Percentiles rank a stretch among this genome's conserved stretches.
Evolutionary conservation across 768 basidiomycete species (phyloP).

Genomic region (Agrocybe pediades): DNA sequence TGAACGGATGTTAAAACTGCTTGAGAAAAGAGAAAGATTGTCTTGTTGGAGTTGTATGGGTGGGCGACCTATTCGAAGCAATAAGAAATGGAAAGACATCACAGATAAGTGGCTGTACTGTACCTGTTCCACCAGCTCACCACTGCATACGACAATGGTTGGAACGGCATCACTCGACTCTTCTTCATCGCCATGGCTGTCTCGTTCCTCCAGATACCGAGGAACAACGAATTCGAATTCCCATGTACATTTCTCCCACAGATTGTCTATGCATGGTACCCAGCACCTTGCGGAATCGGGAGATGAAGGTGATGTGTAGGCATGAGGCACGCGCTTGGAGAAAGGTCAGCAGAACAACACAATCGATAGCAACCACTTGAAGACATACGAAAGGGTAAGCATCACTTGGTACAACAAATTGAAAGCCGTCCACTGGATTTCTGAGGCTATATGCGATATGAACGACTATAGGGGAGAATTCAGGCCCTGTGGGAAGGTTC

Average conservation of each 20-base stretch:
- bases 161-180: constrained; percentile 65
- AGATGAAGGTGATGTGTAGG: constrained; percentile 84
- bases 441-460: constrained; percentile 81
- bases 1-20: constrained; percentile 89
- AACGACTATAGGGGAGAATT: constrained; percentile 76
- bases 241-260: constrained; percentile 98
- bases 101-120: constrained; percentile 19
- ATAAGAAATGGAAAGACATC: constrained; percentile 2
- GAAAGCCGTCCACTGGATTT: constrained; percentile 82
- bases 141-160: constrained; percentile 90
- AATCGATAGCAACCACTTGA: not conserved
- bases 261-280: constrained; percentile 95
- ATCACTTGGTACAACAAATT: constrained; percentile 82
- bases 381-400: constrained; percentile 80
- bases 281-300: constrained; percentile 95
- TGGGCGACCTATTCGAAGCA: constrained; percentile 71
- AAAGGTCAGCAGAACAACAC: constrained; percentile 12
- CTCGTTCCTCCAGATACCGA: constrained; percentile 70
- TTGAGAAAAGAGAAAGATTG: constrained; percentile 92
- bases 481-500: constrained; percentile 40
- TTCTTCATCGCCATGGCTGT: constrained; percentile 42
- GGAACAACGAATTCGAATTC: constrained; percentile 97
- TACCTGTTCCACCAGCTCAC: constrained; percentile 94
- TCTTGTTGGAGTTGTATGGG: constrained; percentile 91
- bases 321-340: constrained; percentile 85